Conservation (phyloP, 257 asterid species). For the Linaria vulgaris region DNA sequence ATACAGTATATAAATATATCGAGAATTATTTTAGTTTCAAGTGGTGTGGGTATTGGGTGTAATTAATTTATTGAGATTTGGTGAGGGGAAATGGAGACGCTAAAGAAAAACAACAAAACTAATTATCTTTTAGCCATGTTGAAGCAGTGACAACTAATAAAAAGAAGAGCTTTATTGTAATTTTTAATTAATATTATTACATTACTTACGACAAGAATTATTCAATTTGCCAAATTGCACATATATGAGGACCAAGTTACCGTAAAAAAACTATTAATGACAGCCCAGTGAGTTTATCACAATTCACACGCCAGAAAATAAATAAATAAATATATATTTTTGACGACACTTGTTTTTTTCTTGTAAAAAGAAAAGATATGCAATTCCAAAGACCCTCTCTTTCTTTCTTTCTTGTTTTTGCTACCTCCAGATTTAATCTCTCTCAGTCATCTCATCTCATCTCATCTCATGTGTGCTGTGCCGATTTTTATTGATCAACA, state of each 20-base stretch:
- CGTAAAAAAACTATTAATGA: too few species aligned
- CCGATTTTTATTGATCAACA: too few species aligned
- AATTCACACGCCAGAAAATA: slow-evolving; percentile 1
- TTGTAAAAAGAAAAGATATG: slow-evolving; percentile 23
- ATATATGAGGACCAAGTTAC: neutral
- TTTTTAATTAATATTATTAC: too few species aligned
- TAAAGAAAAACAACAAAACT: neutral
- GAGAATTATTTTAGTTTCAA: too few species aligned
- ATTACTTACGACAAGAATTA: neutral
- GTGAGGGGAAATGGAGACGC: too few species aligned
- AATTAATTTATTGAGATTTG: neutral
- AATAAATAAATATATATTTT: neutral
- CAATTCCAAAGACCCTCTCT: slow-evolving; percentile 19
- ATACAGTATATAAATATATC: too few species aligned
- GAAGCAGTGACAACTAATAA: neutral
- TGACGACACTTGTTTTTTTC: neutral
- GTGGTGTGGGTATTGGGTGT: too few species aligned
- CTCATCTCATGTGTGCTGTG: too few species aligned
- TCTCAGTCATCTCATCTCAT: too few species aligned
- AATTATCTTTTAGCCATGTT: neutral
- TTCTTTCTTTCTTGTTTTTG: slow-evolving; percentile 14
- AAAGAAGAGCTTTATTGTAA: too few species aligned
- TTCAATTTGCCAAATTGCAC: neutral
- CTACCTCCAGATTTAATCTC: slow-evolving; percentile 6
- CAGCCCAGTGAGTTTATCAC: slow-evolving; percentile 12